Conservation (phyloP, 1,284 basidiomycete genomes). For the Pseudozyma thailandica region DNA sequence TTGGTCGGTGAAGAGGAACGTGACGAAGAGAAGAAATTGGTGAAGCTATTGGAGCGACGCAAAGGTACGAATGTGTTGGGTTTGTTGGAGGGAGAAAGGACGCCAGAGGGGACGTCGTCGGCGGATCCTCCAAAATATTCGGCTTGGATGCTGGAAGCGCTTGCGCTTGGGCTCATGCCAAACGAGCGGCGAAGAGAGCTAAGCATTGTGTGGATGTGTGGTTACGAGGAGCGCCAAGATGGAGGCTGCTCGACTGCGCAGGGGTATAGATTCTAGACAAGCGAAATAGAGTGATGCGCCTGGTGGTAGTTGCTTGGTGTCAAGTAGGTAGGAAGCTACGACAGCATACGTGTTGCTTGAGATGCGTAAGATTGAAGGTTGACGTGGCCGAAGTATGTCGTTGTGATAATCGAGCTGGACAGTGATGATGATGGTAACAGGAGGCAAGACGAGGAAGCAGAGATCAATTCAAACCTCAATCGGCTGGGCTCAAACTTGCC, state of each 20-base stretch:
- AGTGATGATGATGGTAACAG: background rate
- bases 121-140: slow-evolving; percentile 14
- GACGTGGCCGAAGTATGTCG: too few species aligned
- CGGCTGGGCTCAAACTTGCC: background rate
- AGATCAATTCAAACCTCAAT: background rate
- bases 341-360: too few species aligned
- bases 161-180: slow-evolving; percentile 47
- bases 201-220: slow-evolving; percentile 20
- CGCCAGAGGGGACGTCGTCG: slow-evolving; percentile 6
- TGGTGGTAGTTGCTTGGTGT: background rate
- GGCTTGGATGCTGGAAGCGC: slow-evolving; percentile 24
- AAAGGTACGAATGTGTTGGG: slow-evolving; percentile 42
- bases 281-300: background rate
- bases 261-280: background rate
- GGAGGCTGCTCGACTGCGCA: slow-evolving; percentile 1
- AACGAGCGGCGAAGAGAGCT: slow-evolving; percentile 40
- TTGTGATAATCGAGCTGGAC: background rate
- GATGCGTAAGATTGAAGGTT: too few species aligned
- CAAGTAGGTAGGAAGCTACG: too few species aligned
- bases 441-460: background rate
- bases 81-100: slow-evolving; percentile 32
- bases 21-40: slow-evolving; percentile 45
- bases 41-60: slow-evolving; percentile 44
- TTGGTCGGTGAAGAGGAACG: slow-evolving; percentile 31
- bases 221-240: background rate